Percentiles rank a stretch among this genome's conserved stretches.
These are phyloP conservation scores for Malassezia pachydermatis DNA, from an alignment of 1,284 basidiomycete genomes.

Conservation along the genomic window DNA sequence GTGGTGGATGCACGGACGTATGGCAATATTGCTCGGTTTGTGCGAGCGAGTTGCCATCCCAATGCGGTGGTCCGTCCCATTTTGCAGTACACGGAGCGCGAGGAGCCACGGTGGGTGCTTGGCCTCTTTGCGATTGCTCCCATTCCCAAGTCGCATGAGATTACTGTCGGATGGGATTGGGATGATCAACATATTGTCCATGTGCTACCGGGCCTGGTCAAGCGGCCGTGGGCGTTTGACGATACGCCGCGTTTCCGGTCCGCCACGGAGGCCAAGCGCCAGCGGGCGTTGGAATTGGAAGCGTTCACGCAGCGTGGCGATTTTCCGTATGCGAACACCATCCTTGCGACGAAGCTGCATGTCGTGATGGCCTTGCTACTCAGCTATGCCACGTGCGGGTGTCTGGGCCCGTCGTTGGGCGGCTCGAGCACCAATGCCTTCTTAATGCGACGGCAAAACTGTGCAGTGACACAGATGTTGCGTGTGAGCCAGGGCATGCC, in stretches of 20 bases:
- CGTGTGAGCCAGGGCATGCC: conserved; percentile 43
- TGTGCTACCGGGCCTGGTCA: conserved; percentile 61
- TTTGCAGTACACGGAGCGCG: conserved; percentile 47
- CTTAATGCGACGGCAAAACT: conserved; percentile 40
- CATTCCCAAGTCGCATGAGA: conserved; percentile 69
- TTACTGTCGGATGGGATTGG: conserved; percentile 91
- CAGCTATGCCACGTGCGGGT: conserved; percentile 37
- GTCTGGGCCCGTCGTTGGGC: conserved; percentile 38
- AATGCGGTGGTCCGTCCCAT: conserved; percentile 76
- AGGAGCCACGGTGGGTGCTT: conserved; percentile 58
- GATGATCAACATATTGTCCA: conserved; percentile 84
- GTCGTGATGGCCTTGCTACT: conserved; percentile 33
- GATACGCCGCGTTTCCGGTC: conserved; percentile 1
- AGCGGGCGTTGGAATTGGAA: conserved; percentile 23
- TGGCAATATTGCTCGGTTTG: conserved; percentile 66
- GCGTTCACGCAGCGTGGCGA: conserved; percentile 31
- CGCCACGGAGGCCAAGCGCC: conserved; percentile 20
- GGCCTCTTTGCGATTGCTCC: conserved; percentile 73
- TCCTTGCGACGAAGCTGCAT: conserved; percentile 39
- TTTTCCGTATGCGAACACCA: conserved; percentile 40
- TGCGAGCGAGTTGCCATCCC: conserved; percentile 73
- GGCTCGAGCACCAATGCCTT: conserved; percentile 33
- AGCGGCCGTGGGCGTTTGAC: conserved; percentile 47
- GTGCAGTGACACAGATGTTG: conserved; percentile 47
- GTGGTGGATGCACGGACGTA: conserved; percentile 71